Percentiles rank a stretch among this genome's conserved stretches.
Conservation (phyloP, 305 asterid species). For the Solanum hybrid region DNA sequence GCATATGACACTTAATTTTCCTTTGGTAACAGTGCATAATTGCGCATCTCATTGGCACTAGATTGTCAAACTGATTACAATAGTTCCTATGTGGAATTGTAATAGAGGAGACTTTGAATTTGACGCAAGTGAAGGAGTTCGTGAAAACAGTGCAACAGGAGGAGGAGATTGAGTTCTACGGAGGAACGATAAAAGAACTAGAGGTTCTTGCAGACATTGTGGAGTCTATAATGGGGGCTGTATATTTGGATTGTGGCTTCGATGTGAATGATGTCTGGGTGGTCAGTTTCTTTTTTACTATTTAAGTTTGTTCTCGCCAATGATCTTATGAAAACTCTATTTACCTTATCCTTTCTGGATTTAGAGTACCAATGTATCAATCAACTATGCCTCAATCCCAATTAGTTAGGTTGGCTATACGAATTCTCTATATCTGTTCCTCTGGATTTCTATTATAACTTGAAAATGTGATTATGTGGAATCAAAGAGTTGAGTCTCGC, state of each 20-base stretch:
- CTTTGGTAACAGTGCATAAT: neutral
- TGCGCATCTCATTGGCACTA: neutral
- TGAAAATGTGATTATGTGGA: neutral
- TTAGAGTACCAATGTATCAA: neutral
- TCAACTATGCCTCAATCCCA: neutral
- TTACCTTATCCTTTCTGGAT: neutral
- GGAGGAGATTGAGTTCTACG: constrained; percentile 40
- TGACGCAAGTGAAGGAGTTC: constrained; percentile 49
- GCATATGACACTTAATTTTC: neutral
- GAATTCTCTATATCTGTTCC: neutral
- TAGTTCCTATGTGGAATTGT: neutral
- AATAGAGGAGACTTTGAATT: neutral
- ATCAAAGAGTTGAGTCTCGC: neutral
- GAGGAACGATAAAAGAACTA: constrained; percentile 74
- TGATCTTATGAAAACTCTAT: neutral
- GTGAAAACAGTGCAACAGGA: constrained; percentile 38
- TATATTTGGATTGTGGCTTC: constrained; percentile 24
- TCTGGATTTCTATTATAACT: neutral
- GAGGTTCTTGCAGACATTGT: constrained; percentile 41
- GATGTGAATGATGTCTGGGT: constrained; percentile 16
- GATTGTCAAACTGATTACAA: neutral
- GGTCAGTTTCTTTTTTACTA: constrained; percentile 14
- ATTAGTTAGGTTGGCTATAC: neutral
- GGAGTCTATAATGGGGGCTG: constrained; percentile 27
- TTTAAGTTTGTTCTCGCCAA: neutral